Conservation (phyloP, 192 early-diverging fungal species). For the Paraglomus occultum region DNA sequence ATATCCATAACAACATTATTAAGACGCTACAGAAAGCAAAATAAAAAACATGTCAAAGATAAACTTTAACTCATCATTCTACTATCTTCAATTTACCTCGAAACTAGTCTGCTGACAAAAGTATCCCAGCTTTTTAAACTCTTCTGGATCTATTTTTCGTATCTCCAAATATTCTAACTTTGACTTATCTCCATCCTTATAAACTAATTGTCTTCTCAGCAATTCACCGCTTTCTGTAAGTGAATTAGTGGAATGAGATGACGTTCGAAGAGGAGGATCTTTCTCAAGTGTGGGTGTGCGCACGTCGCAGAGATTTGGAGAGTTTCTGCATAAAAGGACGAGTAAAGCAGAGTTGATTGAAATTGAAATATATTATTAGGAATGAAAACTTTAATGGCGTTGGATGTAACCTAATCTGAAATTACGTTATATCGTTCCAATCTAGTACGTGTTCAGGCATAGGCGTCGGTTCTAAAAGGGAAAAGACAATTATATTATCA, state of each 20-base stretch:
- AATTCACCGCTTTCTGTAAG: background rate
- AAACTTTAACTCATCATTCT: background rate
- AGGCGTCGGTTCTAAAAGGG: too few relatives aligned
- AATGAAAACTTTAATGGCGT: too few relatives aligned
- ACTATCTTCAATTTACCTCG: background rate
- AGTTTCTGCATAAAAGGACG: too few relatives aligned
- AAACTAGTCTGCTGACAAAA: background rate
- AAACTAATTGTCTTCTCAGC: background rate
- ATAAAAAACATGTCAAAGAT: slow-evolving; percentile 1
- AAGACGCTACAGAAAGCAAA: background rate
- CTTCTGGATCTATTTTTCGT: background rate
- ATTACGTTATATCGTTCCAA: too few relatives aligned
- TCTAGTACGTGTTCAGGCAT: too few relatives aligned
- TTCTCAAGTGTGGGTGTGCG: background rate
- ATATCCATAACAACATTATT: slow-evolving; percentile 3
- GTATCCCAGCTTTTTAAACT: background rate
- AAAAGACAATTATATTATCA: too few relatives aligned
- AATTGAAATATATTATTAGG: too few relatives aligned
- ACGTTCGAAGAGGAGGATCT: background rate
- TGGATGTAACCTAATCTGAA: too few relatives aligned
- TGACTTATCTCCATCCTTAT: background rate
- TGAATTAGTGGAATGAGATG: background rate
- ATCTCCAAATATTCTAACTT: background rate
- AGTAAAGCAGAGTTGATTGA: too few relatives aligned
- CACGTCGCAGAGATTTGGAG: too few relatives aligned